Conservation (phyloP, 352 stramenopile species). For the Globisporangium yorkense region DNA sequence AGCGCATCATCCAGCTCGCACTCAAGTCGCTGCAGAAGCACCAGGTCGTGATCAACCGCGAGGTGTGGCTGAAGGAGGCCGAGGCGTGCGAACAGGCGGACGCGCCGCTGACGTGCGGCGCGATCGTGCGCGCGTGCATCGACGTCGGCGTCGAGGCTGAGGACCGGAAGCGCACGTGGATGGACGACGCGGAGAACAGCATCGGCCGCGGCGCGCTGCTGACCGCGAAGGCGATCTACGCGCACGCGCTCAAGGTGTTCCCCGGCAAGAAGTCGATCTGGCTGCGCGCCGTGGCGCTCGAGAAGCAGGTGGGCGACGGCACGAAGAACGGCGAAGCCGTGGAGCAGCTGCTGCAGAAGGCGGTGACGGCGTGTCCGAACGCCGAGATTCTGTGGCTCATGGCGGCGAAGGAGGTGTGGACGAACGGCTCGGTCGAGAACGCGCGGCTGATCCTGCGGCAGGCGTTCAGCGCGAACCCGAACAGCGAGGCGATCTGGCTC, state of each 20-base stretch:
- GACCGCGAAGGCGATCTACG: slow-evolving; percentile 94
- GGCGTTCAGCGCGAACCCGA: slow-evolving; percentile 95
- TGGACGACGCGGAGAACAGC: slow-evolving; percentile 95
- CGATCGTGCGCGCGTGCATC: slow-evolving; percentile 93
- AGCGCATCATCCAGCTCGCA: slow-evolving; percentile 80
- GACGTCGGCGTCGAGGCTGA: slow-evolving; percentile 94
- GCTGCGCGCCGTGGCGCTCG: slow-evolving; percentile 94
- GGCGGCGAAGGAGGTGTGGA: slow-evolving; percentile 97
- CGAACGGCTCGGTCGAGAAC: slow-evolving; percentile 89
- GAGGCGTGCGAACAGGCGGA: slow-evolving; percentile 90
- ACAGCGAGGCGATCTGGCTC: slow-evolving; percentile 95
- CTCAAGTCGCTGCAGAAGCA: slow-evolving; percentile 88
- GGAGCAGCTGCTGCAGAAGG: slow-evolving; percentile 88
- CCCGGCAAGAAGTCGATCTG: slow-evolving; percentile 94
- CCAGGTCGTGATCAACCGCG: slow-evolving; percentile 91
- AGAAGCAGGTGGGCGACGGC: slow-evolving; percentile 90
- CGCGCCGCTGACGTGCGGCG: slow-evolving; percentile 90
- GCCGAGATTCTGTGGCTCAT: slow-evolving; percentile 98
- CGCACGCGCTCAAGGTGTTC: slow-evolving; percentile 87
- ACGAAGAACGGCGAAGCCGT: slow-evolving; percentile 40
- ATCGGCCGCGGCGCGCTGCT: slow-evolving; percentile 79
- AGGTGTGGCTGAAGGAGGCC: slow-evolving; percentile 96
- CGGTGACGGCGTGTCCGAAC: slow-evolving; percentile 90
- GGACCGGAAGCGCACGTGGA: slow-evolving; percentile 96
- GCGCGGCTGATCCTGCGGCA: slow-evolving; percentile 93